Evolutionary conservation across 495 filamentous ascomycete species (phyloP), one percentile per base, ranked within the genome.

Genomic region (Aspergillus baeticus): DNA sequence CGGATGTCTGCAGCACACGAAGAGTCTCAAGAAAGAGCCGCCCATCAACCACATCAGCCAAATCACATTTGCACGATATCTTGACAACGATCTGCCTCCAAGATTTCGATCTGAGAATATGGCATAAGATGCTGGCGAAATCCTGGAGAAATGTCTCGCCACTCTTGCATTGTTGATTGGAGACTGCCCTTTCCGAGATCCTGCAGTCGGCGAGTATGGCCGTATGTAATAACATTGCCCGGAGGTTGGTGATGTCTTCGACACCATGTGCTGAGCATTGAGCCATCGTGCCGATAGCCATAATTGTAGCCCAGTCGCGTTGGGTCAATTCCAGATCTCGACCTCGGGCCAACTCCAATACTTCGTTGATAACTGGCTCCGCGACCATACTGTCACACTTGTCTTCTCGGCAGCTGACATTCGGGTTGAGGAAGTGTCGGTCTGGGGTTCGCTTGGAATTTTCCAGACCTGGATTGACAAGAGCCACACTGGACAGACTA

Each of bases 11-110:
- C 8, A 55, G 17, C 13, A 45, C 45, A 2, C 15, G 23, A 14
- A 31, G 57, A 14, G 57, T 62, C 48, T 35, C 68, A 63, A 65
- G 57, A 51, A 87, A 80, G 2, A 89, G 59, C 38, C 83, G 74
- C 15, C 87, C 87, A 61, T 91, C 87, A n/a, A 90, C 51, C 10
- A 85, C 64, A 62, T 91, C 87, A 18, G 71, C 76, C 0, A 84
- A 58, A 59, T 89, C 81, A 61, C 76, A 82, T 22, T 43, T 39
- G 35, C 60, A 10, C 7, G 43, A 21, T 6, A 41, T 47, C 31
- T 62, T 31, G 29, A 63, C 47, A 8, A 48, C 55, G 38, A 50
- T 17, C 6, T 52, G 5, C 17, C 60, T 33, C 65, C 69, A 69
- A 5, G 39, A 26, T 6, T 22, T 22, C 2, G 61, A 63, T 2